phyloP scores from a whole-genome alignment of 805 yeast genomes.

The Vanderwaltozyma polyspora region DNA sequence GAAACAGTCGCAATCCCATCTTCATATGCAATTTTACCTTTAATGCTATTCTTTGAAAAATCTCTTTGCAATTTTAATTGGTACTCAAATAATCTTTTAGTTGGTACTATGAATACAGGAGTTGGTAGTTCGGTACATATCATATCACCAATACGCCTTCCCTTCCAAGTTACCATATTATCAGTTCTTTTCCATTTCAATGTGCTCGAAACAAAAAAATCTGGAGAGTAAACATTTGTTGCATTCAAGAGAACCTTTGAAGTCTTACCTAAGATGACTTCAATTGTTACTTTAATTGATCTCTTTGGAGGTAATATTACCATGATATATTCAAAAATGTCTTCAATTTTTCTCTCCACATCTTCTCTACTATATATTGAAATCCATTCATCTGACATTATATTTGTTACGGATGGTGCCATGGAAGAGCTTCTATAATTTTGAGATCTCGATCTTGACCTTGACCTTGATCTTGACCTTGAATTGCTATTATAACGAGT shows the following conservation, averaged over 20 bases:
- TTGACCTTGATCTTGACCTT: conserved; percentile 6
- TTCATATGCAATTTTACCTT: not conserved
- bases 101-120: conserved; percentile 24
- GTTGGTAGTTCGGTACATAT: conserved; percentile 19
- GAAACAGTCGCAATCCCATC: not conserved
- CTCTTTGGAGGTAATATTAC: conserved; percentile 8
- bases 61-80: conserved; percentile 14
- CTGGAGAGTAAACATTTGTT: conserved; percentile 25
- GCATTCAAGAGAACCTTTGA: conserved; percentile 19
- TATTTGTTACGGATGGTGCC: not conserved
- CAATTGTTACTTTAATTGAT: conserved; percentile 25
- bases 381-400: conserved; percentile 18
- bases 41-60: not conserved
- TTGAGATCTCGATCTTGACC: conserved; percentile 6
- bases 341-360: conserved; percentile 14
- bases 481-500: conserved; percentile 2
- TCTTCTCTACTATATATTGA: conserved; percentile 21
- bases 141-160: conserved; percentile 17
- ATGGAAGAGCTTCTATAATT: conserved; percentile 1
- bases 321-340: conserved; percentile 16
- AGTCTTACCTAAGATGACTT: conserved; percentile 22
- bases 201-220: conserved; percentile 19
- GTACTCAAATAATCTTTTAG: conserved; percentile 18
- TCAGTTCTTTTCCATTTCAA: conserved; percentile 17
- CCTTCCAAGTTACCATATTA: conserved; percentile 17